phyloP scores from a whole-genome alignment of 139 green algal species.

The Chlorella sp. region DNA sequence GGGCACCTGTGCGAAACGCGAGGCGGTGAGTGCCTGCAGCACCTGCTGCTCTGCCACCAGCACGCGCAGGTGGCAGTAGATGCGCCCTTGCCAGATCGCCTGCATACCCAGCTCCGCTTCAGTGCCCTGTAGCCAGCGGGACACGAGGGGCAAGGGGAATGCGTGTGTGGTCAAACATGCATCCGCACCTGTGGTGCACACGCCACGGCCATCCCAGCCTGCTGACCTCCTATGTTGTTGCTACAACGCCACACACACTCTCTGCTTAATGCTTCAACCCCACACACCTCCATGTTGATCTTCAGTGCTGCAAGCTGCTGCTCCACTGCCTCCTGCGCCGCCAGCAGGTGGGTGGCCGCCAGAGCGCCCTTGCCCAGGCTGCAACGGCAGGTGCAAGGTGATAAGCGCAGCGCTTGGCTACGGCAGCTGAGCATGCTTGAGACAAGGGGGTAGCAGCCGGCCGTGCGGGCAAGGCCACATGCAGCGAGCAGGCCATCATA shows the following conservation, averaged over 20 bases:
- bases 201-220: too few relatives aligned
- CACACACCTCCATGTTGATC: slow-evolving; percentile 5
- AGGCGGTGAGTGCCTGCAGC: slow-evolving; percentile 13
- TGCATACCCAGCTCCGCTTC: slow-evolving; percentile 2
- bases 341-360: slow-evolving; percentile 20
- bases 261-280: too few relatives aligned
- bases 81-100: slow-evolving; percentile 11
- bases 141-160: not conserved
- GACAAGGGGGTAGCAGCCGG: too few relatives aligned
- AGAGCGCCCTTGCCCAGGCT: slow-evolving; percentile 6
- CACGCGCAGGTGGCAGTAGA: slow-evolving; percentile 26
- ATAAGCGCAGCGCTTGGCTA: too few relatives aligned
- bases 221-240: too few relatives aligned
- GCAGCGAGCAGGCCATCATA: too few relatives aligned
- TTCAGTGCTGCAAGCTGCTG: slow-evolving; percentile 6
- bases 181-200: too few relatives aligned
- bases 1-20: slow-evolving; percentile 5
- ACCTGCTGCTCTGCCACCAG: slow-evolving; percentile 29
- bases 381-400: too few relatives aligned
- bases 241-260: too few relatives aligned
- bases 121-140: not conserved
- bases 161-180: too few relatives aligned
- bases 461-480: too few relatives aligned
- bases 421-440: too few relatives aligned
- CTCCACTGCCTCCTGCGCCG: slow-evolving; percentile 21